Evolutionary conservation across 257 asterid genomes (phyloP).

Genomic region (Nicotiana undulata): DNA sequence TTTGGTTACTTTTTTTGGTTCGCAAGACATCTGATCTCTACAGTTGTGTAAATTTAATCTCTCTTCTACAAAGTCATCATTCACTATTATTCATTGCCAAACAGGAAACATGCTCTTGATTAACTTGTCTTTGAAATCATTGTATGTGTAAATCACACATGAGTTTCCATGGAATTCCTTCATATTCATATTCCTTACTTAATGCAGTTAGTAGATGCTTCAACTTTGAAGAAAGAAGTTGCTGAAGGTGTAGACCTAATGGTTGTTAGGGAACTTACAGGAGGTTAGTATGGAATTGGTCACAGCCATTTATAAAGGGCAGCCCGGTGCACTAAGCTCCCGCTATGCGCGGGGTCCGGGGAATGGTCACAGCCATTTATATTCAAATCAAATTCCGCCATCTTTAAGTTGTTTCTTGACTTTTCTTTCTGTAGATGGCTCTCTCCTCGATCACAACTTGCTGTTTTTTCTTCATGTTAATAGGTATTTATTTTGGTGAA

Average conservation of each 20-base stretch:
- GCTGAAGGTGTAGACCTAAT: constrained; percentile 97
- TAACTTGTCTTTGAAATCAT: neutral
- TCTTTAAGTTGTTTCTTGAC: neutral
- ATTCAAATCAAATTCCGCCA: neutral
- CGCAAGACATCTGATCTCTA: neutral
- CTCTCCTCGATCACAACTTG: neutral
- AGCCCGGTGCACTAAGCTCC: too few species aligned
- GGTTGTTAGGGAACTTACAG: constrained; percentile 98
- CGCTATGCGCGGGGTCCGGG: too few species aligned
- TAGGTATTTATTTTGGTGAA: constrained; percentile 95
- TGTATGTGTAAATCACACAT: neutral
- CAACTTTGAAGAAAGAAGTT: constrained; percentile 87
- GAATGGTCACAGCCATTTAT: neutral
- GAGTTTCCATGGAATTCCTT: neutral
- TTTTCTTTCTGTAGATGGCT: neutral
- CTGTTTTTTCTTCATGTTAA: constrained; percentile 6
- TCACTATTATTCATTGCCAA: neutral
- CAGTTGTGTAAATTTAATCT: neutral
- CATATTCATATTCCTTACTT: constrained; percentile 4
- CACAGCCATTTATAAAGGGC: neutral
- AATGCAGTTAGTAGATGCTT: constrained; percentile 85
- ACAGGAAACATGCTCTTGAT: neutral
- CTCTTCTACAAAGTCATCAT: neutral
- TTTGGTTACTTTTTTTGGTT: too few species aligned
- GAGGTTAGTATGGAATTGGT: constrained; percentile 52